A percentile compares a stretch with the other conserved stretches of the same genome.
These are phyloP conservation scores for Lentinula detonsa DNA, from an alignment of 768 basidiomycete species.

Conservation along the genomic window DNA sequence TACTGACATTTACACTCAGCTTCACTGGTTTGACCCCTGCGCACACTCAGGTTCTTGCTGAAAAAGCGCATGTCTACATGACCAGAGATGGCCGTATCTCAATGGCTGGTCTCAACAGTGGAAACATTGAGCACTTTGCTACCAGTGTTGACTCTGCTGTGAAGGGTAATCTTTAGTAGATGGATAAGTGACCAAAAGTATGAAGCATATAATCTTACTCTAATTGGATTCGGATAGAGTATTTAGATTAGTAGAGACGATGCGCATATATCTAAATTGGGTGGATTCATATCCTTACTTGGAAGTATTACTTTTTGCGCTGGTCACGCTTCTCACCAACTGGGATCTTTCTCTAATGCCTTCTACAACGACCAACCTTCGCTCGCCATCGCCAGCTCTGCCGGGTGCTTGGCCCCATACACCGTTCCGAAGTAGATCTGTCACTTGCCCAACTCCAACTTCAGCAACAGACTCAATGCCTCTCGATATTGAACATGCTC, in stretches of 20 bases:
- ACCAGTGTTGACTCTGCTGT: conserved; percentile 81
- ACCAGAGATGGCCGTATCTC: conserved; percentile 91
- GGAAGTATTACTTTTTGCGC: neutral
- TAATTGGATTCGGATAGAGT: neutral
- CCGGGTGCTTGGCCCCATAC: conserved; percentile 42
- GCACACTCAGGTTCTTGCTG: conserved; percentile 78
- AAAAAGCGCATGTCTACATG: conserved; percentile 91
- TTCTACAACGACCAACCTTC: conserved; percentile 12
- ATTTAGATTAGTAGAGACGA: neutral
- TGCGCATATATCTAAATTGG: neutral
- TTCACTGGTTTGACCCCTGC: conserved; percentile 80
- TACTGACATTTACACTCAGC: conserved; percentile 26
- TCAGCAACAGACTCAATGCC: conserved; percentile 8
- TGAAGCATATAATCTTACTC: neutral
- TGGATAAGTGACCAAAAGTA: conserved; percentile 1
- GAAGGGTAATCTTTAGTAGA: conserved; percentile 54
- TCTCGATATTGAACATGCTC: conserved; percentile 12
- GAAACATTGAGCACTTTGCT: conserved; percentile 88
- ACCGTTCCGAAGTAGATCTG: conserved; percentile 16
- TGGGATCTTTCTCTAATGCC: conserved; percentile 8
- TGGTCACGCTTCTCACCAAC: neutral
- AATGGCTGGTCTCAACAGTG: conserved; percentile 84
- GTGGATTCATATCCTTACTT: neutral
- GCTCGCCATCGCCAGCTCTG: conserved; percentile 24
- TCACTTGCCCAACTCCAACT: conserved; percentile 13